Evolutionary conservation across 768 basidiomycete genomes (phyloP), one percentile per base, ranked within the genome.

Genomic region (Suillus occidentalis): DNA sequence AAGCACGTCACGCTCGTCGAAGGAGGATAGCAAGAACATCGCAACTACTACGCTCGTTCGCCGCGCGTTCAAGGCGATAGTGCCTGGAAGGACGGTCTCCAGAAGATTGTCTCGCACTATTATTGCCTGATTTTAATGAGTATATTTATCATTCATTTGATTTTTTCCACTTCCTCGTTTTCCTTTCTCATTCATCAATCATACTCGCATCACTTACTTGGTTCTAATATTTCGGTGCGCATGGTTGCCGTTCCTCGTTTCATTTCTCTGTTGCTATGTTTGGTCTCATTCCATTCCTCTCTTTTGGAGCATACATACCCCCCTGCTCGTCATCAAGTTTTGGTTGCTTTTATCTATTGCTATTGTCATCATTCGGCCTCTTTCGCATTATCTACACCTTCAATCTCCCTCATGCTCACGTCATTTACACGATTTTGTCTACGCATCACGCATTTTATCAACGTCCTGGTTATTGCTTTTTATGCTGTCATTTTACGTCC

Each of bases 61-160:
- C 45, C 87, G 88, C 56, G 91, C 91, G 14, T 82, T 93, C 75
- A 91, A 89, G 76, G 88, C 90, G 5, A 87, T 92, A 73, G 89
- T 89, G 64, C 87, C 89, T 55, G 84, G 84, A 43, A 90, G 85
- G 77, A 80, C 83, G 12, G 76, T 73, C 65, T 85, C 85, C 3
- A 83, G 81, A 68, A 81, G 84, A 66, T 57, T 83, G 70, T 85
- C 87, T 13, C 81, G 83, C 66, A 69, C 75, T 52, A 68, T 76
- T 8, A 53, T 67, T 18, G 68, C 69, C 45, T 76, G 65, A 75
- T 62, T 62, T 7, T 42, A 18, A 62, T 37, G n/a, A n/a, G 22
- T 42, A 37, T 18, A 61, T 28, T 63, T n/a, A n/a, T 55, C n/a
- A 16, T 40, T 43, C 25, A n/a, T 62, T 45, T n/a, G 49, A 42